Evolutionary conservation across 352 stramenopile species (phyloP).

Genomic region (Phytophthora vignae): DNA sequence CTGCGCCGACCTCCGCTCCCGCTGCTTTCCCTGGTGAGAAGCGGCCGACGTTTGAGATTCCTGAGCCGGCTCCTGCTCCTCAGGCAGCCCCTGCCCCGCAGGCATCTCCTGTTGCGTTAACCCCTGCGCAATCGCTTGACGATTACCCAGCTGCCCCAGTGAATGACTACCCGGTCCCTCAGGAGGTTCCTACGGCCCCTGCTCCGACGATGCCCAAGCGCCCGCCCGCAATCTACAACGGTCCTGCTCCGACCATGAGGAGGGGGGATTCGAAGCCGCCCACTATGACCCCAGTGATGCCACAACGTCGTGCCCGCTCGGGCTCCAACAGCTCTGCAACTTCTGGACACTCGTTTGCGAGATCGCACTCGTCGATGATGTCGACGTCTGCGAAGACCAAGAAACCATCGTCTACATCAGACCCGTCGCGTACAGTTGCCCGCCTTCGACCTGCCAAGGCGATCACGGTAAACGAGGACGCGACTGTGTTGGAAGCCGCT

Average conservation of each 20-base stretch:
- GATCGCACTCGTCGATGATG: slow-evolving; percentile 81
- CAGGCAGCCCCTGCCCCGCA: slow-evolving; percentile 9
- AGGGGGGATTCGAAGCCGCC: slow-evolving; percentile 25
- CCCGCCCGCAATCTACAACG: slow-evolving; percentile 49
- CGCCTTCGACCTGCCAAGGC: slow-evolving; percentile 88
- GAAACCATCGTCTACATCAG: slow-evolving; percentile 53
- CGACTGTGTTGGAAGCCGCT: slow-evolving; percentile 89
- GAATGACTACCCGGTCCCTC: slow-evolving; percentile 21
- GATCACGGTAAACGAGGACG: slow-evolving; percentile 81
- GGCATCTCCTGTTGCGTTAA: slow-evolving; percentile 22
- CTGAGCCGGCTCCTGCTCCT: slow-evolving; percentile 3
- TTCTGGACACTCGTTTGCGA: slow-evolving; percentile 81
- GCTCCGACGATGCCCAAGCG: slow-evolving; percentile 26
- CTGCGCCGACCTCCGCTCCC: slow-evolving; percentile 57
- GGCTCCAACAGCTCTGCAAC: slow-evolving; percentile 79
- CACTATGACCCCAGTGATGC: slow-evolving; percentile 38
- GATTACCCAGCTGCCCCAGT: slow-evolving; percentile 26
- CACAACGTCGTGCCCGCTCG: slow-evolving; percentile 60
- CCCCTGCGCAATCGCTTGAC: slow-evolving; percentile 25
- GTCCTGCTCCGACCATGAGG: slow-evolving; percentile 32
- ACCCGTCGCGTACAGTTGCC: slow-evolving; percentile 78
- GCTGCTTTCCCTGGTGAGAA: slow-evolving; percentile 54
- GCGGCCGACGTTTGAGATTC: slow-evolving; percentile 10
- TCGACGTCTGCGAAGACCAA: slow-evolving; percentile 81
- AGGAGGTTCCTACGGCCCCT: slow-evolving; percentile 28